A percentile compares a stretch with the other conserved stretches of the same genome.
These are phyloP conservation scores for Ambrosia hybrid DNA, from an alignment of 140 eudicot species.

Conservation along the genomic window DNA sequence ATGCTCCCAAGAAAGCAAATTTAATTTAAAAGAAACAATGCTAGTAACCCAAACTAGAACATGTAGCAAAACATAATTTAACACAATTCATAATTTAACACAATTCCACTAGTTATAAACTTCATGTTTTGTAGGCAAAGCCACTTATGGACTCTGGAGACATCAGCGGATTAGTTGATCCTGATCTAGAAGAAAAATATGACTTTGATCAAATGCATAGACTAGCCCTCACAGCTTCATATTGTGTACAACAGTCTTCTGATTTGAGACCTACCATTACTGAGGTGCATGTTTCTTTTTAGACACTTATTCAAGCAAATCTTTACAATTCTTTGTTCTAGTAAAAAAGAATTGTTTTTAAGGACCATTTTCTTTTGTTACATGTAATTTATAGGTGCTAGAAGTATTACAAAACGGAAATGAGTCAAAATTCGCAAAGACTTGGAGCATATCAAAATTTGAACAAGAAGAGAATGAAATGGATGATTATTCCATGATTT, in stretches of 20 bases:
- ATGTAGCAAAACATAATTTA: no score
- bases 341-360: not conserved
- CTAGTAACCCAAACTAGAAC: not conserved
- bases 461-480: conserved; percentile 52
- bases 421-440: conserved; percentile 50
- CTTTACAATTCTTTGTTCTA: not conserved
- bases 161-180: conserved; percentile 59
- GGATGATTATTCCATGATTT: conserved; percentile 81
- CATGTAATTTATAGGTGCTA: conserved; percentile 43
- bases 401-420: conserved; percentile 54
- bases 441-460: conserved; percentile 50
- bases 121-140: conserved; percentile 51
- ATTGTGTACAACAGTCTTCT: conserved; percentile 76
- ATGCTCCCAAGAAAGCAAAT: not conserved
- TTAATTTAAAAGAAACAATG: not conserved
- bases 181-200: conserved; percentile 54
- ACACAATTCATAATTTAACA: not conserved
- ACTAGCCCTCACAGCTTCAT: conserved; percentile 73
- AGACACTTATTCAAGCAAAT: not conserved
- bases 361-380: not conserved
- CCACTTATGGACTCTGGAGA: conserved; percentile 77
- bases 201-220: conserved; percentile 58
- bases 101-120: not conserved
- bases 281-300: conserved; percentile 47
- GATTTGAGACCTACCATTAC: conserved; percentile 78